Percentiles rank a stretch among this genome's conserved stretches.
Conservation (phyloP, 1,139 yeast species). For the Meyerozyma athensensis region DNA sequence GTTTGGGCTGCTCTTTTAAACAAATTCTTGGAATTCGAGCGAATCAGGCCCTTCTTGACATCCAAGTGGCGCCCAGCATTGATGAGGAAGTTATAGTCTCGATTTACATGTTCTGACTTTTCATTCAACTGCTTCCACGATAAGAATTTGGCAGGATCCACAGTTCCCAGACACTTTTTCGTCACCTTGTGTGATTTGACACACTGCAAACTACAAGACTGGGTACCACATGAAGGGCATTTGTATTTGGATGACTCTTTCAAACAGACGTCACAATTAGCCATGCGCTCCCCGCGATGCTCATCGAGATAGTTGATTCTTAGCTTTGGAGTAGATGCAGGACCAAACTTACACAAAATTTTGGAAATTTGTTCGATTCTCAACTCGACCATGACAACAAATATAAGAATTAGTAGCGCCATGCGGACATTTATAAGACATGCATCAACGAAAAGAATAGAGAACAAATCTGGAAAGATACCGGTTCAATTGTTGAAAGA, state of each 20-base stretch:
- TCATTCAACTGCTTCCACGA: constrained; percentile 35
- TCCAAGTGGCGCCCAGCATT: constrained; percentile 54
- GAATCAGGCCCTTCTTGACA: constrained; percentile 48
- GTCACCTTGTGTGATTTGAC: constrained; percentile 64
- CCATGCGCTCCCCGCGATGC: constrained; percentile 2
- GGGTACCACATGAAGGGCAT: constrained; percentile 76
- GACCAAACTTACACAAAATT: neutral
- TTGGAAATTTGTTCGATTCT: neutral
- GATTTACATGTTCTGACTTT: constrained; percentile 46
- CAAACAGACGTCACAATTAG: constrained; percentile 33
- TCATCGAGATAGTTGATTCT: too few relatives aligned
- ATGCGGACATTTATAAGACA: neutral
- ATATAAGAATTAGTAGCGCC: neutral
- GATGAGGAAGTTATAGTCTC: constrained; percentile 79
- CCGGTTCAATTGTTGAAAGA: constrained; percentile 70
- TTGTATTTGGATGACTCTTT: constrained; percentile 51
- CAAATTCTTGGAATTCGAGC: constrained; percentile 28
- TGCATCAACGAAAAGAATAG: neutral
- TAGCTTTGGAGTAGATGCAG: too few relatives aligned
- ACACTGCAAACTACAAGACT: constrained; percentile 70
- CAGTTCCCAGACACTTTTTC: constrained; percentile 61
- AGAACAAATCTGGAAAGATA: constrained; percentile 26
- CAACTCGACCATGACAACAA: neutral
- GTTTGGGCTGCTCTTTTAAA: constrained; percentile 25
- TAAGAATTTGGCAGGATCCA: constrained; percentile 59